Evolutionary conservation across 768 basidiomycete species (phyloP).

Genomic region (Botryobasidium botryosum): DNA sequence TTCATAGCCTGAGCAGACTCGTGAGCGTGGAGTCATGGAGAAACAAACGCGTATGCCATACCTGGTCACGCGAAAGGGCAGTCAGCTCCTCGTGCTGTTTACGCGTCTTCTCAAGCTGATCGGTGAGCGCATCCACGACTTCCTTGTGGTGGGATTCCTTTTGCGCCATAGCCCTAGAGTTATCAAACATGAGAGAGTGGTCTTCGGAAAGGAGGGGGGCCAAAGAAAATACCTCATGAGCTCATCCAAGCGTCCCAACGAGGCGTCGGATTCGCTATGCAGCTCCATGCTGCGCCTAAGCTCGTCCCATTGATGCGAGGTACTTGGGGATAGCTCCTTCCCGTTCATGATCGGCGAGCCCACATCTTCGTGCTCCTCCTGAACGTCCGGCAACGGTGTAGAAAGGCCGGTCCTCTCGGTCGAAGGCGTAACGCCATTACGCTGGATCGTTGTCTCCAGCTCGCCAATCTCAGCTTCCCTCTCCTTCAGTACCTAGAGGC

Average conservation of each 20-base stretch:
- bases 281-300: slow-evolving; percentile 48
- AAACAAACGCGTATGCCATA: slow-evolving; percentile 19
- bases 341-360: neutral
- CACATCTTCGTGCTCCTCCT: slow-evolving; percentile 8
- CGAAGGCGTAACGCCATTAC: too few species aligned
- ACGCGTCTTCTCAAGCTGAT: slow-evolving; percentile 26
- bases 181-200: slow-evolving; percentile 10
- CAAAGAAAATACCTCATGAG: slow-evolving; percentile 48
- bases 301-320: slow-evolving; percentile 54
- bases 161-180: slow-evolving; percentile 82
- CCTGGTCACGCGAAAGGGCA: slow-evolving; percentile 72
- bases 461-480: slow-evolving; percentile 78
- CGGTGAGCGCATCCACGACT: slow-evolving; percentile 50
- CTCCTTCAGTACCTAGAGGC: slow-evolving; percentile 50
- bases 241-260: slow-evolving; percentile 72
- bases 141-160: slow-evolving; percentile 87
- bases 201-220: slow-evolving; percentile 5
- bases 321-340: slow-evolving; percentile 42
- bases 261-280: neutral
- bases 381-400: slow-evolving; percentile 4
- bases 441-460: slow-evolving; percentile 41
- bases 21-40: neutral
- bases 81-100: slow-evolving; percentile 71
- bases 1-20: neutral
- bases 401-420: too few species aligned